phyloP scores from a whole-genome alignment of 192 early-diverging fungal genomes.

The Kickxella alabastrina region DNA sequence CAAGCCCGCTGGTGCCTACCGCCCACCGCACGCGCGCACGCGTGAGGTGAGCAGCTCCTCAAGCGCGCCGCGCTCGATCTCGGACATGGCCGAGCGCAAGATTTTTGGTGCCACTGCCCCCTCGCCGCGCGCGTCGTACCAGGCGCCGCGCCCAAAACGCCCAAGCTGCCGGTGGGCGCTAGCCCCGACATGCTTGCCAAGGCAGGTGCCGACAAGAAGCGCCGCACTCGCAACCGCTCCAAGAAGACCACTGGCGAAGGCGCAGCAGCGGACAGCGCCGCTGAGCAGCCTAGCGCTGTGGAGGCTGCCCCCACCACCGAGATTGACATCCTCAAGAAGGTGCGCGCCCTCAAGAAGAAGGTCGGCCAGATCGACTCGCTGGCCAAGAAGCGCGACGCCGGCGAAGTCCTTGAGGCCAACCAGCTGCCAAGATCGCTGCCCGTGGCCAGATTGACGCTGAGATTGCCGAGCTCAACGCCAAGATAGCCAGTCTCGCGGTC shows the following conservation, averaged over 20 bases:
- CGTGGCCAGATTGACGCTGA: conserved; percentile 28
- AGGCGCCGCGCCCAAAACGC: conserved; percentile 15
- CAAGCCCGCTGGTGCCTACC: conserved; percentile 59
- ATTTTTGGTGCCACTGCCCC: conserved; percentile 16
- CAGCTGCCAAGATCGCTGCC: conserved; percentile 39
- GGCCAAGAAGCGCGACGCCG: conserved; percentile 69
- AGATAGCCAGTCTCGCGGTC: too few relatives aligned
- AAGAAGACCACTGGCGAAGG: conserved; percentile 55
- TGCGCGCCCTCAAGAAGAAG: conserved; percentile 87
- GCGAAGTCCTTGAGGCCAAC: conserved; percentile 73
- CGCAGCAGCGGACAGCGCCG: conserved; percentile 5
- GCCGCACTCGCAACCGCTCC: conserved; percentile 73
- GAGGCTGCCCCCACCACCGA: conserved; percentile 24
- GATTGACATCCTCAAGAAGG: conserved; percentile 79
- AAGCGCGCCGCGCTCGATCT: conserved; percentile 35
- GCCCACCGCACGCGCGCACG: conserved; percentile 66
- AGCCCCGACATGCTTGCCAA: conserved; percentile 10
- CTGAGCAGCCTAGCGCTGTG: neutral
- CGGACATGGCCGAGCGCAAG: conserved; percentile 35
- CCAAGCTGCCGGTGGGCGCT: conserved; percentile 34
- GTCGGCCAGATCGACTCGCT: conserved; percentile 85
- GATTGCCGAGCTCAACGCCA: conserved; percentile 33
- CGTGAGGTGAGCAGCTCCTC: conserved; percentile 11
- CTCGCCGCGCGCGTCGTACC: conserved; percentile 18
- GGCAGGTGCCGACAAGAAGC: conserved; percentile 60